A percentile compares a stretch with the other conserved stretches of the same genome.
Evolutionary conservation across 75 land plant species (phyloP).

Genomic region (Ceratopteris richardii): DNA sequence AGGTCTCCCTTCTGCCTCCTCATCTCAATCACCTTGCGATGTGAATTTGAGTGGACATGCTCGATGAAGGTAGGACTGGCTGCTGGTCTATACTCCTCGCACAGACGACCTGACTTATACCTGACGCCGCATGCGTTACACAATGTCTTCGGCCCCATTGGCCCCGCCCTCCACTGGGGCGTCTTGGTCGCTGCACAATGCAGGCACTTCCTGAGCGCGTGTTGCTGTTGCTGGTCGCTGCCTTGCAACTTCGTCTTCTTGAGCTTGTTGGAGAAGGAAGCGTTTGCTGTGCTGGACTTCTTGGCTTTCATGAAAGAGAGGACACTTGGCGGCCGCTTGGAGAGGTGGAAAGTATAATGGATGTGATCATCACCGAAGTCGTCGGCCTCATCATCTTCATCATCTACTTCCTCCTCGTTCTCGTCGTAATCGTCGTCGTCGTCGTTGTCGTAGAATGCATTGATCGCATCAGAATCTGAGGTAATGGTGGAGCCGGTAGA

Average conservation of each 20-base stretch:
- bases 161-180: conserved; percentile 98
- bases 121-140: conserved; percentile 98
- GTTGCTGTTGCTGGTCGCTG: not conserved
- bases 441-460: not conserved
- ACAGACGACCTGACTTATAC: conserved; percentile 87
- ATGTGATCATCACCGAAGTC: not conserved
- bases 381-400: not conserved
- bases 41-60: conserved; percentile 88
- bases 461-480: not conserved
- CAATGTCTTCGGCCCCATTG: conserved; percentile 92
- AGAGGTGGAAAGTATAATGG: too few relatives aligned
- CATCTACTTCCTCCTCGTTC: not conserved
- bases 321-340: too few relatives aligned
- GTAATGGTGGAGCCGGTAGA: not conserved
- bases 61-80: conserved; percentile 85
- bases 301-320: too few relatives aligned
- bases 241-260: not conserved
- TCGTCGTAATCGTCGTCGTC: not conserved
- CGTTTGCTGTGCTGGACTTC: too few relatives aligned
- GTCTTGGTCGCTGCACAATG: conserved; percentile 88
- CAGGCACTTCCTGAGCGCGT: conserved; percentile 63
- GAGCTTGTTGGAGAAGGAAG: too few relatives aligned
- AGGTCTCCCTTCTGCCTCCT: conserved; percentile 56
- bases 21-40: conserved; percentile 87
- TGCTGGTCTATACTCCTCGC: conserved; percentile 96